A percentile compares a stretch with the other conserved stretches of the same genome.
Conservation (phyloP, 345 rosid species). For the Excoecaria agallocha region DNA sequence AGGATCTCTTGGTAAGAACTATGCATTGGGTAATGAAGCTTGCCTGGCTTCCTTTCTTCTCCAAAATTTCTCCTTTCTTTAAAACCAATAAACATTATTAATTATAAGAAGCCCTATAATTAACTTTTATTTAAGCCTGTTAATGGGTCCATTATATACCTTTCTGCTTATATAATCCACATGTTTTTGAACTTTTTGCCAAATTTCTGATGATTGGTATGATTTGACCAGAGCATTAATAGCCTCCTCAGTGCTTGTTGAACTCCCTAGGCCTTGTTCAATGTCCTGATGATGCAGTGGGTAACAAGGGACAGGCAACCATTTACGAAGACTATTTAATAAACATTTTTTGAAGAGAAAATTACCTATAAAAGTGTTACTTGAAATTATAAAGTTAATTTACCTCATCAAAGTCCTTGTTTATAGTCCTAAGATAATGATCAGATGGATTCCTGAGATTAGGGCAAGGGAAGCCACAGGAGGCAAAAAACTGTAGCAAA, state of each 20-base stretch:
- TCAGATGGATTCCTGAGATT: slow-evolving; percentile 12
- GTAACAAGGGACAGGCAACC: not conserved
- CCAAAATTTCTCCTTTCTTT: slow-evolving; percentile 25
- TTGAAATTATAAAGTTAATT: too few relatives aligned
- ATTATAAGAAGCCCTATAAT: too few relatives aligned
- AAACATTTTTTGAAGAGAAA: too few relatives aligned
- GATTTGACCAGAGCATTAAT: slow-evolving; percentile 8
- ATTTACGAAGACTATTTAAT: too few relatives aligned
- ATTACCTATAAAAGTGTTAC: too few relatives aligned
- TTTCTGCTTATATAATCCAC: not conserved
- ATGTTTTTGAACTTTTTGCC: not conserved
- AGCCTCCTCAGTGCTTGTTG: slow-evolving; percentile 2
- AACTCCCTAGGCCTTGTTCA: slow-evolving; percentile 1
- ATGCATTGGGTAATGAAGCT: slow-evolving; percentile 41
- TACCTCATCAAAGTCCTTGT: slow-evolving; percentile 21
- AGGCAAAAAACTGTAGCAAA: slow-evolving; percentile 8
- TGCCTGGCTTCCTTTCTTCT: slow-evolving; percentile 32
- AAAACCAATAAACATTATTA: not conserved
- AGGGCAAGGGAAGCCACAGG: slow-evolving; percentile 14
- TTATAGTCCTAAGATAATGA: slow-evolving; percentile 14
- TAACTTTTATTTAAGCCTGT: too few relatives aligned
- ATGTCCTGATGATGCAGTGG: not conserved
- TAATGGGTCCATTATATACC: not conserved
- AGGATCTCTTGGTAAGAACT: slow-evolving; percentile 47
- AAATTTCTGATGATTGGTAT: slow-evolving; percentile 15